phyloP scores from a whole-genome alignment of 371 early-diverging fungal species.

The Zopfochytrium polystomum region DNA sequence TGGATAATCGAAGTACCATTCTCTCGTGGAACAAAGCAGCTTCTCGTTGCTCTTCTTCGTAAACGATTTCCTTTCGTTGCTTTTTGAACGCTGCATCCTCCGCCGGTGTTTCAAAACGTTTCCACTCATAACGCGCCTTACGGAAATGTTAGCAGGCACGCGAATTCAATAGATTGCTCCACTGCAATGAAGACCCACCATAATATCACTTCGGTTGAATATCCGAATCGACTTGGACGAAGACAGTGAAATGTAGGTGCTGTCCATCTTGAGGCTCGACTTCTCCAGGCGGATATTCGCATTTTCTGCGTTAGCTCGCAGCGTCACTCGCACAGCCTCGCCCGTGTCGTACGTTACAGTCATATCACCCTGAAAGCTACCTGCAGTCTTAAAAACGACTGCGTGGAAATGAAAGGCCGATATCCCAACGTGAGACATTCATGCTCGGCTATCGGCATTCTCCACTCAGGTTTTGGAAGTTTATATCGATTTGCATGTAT shows the following conservation, averaged over 20 bases:
- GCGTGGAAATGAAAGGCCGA: background rate
- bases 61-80: constrained; percentile 17
- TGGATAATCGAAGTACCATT: constrained; percentile 8
- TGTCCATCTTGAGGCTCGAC: constrained; percentile 39
- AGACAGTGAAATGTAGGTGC: constrained; percentile 44
- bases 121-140: constrained; percentile 51
- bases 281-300: constrained; percentile 48
- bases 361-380: constrained; percentile 34
- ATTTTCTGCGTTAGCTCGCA: constrained; percentile 44
- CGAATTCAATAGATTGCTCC: too few species aligned
- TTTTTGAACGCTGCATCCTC: constrained; percentile 40
- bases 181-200: constrained; percentile 37
- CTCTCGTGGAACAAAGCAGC: constrained; percentile 21
- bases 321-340: constrained; percentile 30
- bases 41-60: constrained; percentile 31
- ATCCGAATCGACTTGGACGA: constrained; percentile 41
- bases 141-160: constrained; percentile 2
- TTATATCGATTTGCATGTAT: constrained; percentile 46
- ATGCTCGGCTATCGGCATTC: too few species aligned
- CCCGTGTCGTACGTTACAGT: constrained; percentile 45
- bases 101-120: constrained; percentile 37
- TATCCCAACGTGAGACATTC: too few species aligned
- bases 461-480: too few species aligned
- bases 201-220: constrained; percentile 44
- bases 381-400: constrained; percentile 28